phyloP scores from a whole-genome alignment of 2,329 filamentous ascomycete species.

The Aspergillus calidoustus region DNA sequence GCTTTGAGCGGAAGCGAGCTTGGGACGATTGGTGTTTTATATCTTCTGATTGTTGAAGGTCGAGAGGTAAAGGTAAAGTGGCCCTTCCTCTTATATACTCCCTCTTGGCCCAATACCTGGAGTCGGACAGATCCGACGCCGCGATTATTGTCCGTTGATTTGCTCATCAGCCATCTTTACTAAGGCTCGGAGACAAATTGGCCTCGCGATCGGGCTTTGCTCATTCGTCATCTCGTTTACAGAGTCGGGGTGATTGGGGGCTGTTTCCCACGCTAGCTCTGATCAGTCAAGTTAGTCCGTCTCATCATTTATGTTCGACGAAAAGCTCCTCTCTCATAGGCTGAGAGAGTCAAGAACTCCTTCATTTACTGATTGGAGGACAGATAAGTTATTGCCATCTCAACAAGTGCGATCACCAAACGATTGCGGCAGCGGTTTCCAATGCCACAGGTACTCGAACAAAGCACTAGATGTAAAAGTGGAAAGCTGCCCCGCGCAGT shows the following conservation, averaged over 20 bases:
- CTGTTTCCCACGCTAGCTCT: neutral
- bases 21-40: neutral
- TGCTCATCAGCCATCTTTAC: neutral
- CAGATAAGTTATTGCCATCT: neutral
- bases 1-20: neutral
- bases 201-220: neutral
- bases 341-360: neutral
- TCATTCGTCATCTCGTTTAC: neutral
- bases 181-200: neutral
- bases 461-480: neutral
- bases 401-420: neutral
- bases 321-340: neutral
- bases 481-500: neutral
- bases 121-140: neutral
- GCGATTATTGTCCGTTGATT: neutral
- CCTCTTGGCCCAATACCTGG: neutral
- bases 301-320: neutral
- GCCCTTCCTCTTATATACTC: neutral
- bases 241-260: neutral
- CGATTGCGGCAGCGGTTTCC: neutral
- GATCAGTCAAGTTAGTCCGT: neutral
- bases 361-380: neutral
- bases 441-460: neutral
- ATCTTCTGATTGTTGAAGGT: neutral
- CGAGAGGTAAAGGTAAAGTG: neutral